Base-by-base conservation (phyloP, 1,139 yeast species). In the Blastobotrys serpentis region DNA sequence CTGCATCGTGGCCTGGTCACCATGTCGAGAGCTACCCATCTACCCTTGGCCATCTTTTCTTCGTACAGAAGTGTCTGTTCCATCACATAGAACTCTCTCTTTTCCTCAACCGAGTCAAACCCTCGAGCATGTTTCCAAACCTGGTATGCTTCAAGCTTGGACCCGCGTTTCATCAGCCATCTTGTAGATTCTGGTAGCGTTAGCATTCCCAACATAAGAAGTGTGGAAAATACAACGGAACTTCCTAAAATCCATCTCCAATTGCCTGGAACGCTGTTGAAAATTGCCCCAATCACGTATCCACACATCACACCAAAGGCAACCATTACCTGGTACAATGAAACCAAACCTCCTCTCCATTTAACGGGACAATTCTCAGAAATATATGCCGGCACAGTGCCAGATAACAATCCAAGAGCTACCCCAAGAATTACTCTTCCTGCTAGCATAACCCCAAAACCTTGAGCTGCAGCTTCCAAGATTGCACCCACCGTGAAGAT, bases 111-210 rank as follows among this genome's bases (percentile, higher is more conserved):
- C 17, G 69, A 71, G 39, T 65, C 63, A 32, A 77, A 65, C 53
- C 77, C 75, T 60, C 83, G 70, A 32, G 78, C 32, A 25, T 55
- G 68, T 61, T 73, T 76, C 82, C 83, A 81, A 11, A 78, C 78
- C n/a, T 66, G 62, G 64, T 70, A 78, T 2, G 73, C 81, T 63
- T 77, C 77, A 7, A 80, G 82, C 26, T 68, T 61, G 55, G 72
- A 70, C 44, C 71, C 70, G 62, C 77, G 78, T 57, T 74, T 74
- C 34, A 76, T 76, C 53, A 81, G 72, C 85, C 85, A 83, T 63
- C 83, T 77, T 23, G 89, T 88, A 4, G 86, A 79, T 63, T 83
- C 88, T 11, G 84, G 88, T 52, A 82, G 68, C 53, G 76, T 66
- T 59, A 77, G 68, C 63, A 77, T 58, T 25, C 82, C 82, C 49